Evolutionary conservation across 768 basidiomycete species (phyloP).

Genomic region (Cystoderma amianthinum): DNA sequence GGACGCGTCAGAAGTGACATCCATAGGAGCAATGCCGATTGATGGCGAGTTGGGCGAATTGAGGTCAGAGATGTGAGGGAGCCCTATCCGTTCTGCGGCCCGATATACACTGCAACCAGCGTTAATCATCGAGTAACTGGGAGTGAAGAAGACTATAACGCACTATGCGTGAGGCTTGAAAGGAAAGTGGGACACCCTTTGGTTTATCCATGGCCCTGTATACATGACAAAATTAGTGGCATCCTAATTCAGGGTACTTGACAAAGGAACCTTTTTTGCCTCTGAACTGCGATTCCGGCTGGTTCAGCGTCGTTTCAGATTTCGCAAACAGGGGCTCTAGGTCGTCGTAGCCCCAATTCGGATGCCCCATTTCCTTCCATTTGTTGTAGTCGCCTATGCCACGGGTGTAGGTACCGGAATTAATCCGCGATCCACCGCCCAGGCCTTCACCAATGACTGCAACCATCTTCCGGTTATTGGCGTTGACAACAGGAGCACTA

Average conservation of each 20-base stretch:
- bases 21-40: conserved; percentile 6
- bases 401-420: conserved; percentile 18
- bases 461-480: conserved; percentile 7
- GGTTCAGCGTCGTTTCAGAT: conserved; percentile 10
- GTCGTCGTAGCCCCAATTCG: conserved; percentile 18
- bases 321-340: conserved; percentile 14
- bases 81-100: conserved; percentile 7
- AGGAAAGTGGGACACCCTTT: too few relatives aligned
- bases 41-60: conserved; percentile 9
- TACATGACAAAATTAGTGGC: too few relatives aligned
- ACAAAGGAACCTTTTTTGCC: too few relatives aligned
- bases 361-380: conserved; percentile 12
- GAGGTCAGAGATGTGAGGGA: conserved; percentile 8
- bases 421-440: conserved; percentile 18
- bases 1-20: conserved; percentile 8
- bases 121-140: background rate
- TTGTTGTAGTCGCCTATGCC: conserved; percentile 16
- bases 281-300: conserved; percentile 1
- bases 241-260: too few relatives aligned
- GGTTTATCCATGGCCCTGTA: too few relatives aligned
- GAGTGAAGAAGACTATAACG: too few relatives aligned
- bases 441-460: conserved; percentile 16
- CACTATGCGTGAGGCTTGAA: too few relatives aligned
- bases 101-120: conserved; percentile 5
- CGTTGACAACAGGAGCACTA: conserved; percentile 8